Base-by-base conservation (phyloP, 306 rosid genomes). In the Betula pendula region DNA sequence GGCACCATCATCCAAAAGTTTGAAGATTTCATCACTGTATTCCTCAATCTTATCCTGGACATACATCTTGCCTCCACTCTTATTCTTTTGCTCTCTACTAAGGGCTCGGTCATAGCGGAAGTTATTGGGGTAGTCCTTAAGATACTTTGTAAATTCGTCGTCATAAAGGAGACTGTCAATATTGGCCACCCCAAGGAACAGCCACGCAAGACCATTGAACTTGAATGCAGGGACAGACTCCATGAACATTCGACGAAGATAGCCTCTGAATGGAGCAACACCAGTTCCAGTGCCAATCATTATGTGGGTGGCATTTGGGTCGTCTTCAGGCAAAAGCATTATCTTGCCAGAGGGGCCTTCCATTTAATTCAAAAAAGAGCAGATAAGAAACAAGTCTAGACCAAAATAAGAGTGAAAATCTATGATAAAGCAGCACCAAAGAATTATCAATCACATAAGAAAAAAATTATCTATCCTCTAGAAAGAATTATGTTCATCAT, bases 21-120 rank as follows among this genome's bases (percentile, higher is more conserved):
- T 89, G 53, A 90, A 95, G 84, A 95, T 81, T 74, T 95, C 97
- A 49, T 95, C 97, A 65, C 97, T 90, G 33, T 92, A 89, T 77
- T 95, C 99, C 82, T 95, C 99, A 40, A 95, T 95, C 90, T 95
- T 95, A 69, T 95, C 99, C 80, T 95, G 99, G 71, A 95, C 99
- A 69, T 95, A 92, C 99, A 95, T 90, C 86, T 92, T 95, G 50
- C 99, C 99, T 1, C 99, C 99, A 20, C 25, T 88, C 86, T 71
- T 91, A 84, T 87, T 95, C 84, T 87, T 90, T 66, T 95, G 93
- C 89, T 92, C 97, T 79, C 99, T 82, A 75, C 99, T 95, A 56
- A 95, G 97, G 33, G 97, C 99, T 31, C 68, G 76, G 43, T 92
- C 86, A 0, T 77, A 95, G 59, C 97, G 92, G 87, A 95, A 92